These are phyloP conservation scores for Mucor plumbeus DNA, from an alignment of 371 early-diverging fungal genomes.

Conservation along the genomic window DNA sequence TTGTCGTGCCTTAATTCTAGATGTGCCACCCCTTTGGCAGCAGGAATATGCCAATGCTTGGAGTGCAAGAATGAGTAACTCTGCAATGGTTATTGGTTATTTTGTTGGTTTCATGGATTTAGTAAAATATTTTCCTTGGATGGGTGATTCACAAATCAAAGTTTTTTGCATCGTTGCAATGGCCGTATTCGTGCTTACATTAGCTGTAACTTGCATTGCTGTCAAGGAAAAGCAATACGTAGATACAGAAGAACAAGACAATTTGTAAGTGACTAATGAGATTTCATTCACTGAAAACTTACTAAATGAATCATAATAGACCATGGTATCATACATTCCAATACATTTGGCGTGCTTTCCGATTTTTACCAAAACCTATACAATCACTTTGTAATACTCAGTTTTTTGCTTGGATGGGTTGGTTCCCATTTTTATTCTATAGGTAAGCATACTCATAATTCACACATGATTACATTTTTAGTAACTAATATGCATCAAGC, in stretches of 20 bases:
- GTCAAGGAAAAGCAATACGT: conserved; percentile 47
- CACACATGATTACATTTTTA: neutral
- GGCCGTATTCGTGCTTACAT: conserved; percentile 51
- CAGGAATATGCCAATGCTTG: conserved; percentile 76
- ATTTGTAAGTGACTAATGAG: conserved; percentile 15
- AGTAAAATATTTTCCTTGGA: conserved; percentile 53
- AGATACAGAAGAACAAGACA: conserved; percentile 22
- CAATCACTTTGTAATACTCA: conserved; percentile 75
- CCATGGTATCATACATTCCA: conserved; percentile 52
- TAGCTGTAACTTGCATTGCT: conserved; percentile 58
- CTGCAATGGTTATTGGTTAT: conserved; percentile 77
- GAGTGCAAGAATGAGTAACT: conserved; percentile 74
- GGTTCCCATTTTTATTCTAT: conserved; percentile 78
- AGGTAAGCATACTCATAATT: conserved; percentile 25
- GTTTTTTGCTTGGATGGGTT: conserved; percentile 84
- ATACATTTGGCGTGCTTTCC: conserved; percentile 59
- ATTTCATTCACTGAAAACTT: no score
- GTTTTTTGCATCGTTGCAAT: conserved; percentile 67
- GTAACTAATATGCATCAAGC: conserved; percentile 16
- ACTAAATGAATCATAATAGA: conserved; percentile 25
- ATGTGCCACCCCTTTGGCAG: conserved; percentile 69
- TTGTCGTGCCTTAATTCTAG: conserved; percentile 78
- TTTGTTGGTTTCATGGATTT: conserved; percentile 69
- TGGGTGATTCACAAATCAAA: conserved; percentile 70
- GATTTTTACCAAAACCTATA: conserved; percentile 61